Evolutionary conservation across 176 grass and related monocot species (phyloP), one percentile per base, ranked within the genome.

Genomic region (Zea luxurians): DNA sequence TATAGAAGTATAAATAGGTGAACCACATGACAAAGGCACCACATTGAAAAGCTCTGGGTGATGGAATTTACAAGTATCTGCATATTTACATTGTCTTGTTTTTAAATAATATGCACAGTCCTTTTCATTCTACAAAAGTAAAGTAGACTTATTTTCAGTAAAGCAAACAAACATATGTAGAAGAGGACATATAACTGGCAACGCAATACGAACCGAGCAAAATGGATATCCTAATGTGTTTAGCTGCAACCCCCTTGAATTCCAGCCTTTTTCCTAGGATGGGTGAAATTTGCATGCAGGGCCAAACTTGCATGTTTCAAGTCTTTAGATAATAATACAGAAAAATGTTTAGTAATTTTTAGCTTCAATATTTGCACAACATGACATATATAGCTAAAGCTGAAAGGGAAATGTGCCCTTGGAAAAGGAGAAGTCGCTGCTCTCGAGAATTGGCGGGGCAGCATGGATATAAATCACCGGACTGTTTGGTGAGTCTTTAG

Each of bases 241-340:
- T 74, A 97, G 79, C 69, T 88, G 89, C 64, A 83, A 85, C 78
- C 78, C 85, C 27, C 27, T 27, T 27, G 27, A 27, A 27, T 27
- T 27, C 27, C 27, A 27, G 27, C 27, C 27, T 27, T 94, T 94
- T 66, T 97, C 95, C 90, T 79, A 90, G 10, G 95, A 91, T 70
- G 94, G 95, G 64, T 97, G 83, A 75, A 97, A 97, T 90, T 97
- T 97, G 81, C 95, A 97, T 53, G 95, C 94, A 71, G 91, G 89
- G 47, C 95, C 95, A 89, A 94, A 97, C 83, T 97, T 97, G 87
- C 95, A 97, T 74, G 91, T 94, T 82, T 89, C 95, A 0, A 27
- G 91, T 94, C 85, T 93, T 97, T 75, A 97, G 73, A 77, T 92
- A 97, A 61, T 90, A 97, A 91, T 94, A 65, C n/a, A 85, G 6